Base-by-base conservation (phyloP, 768 basidiomycete genomes). In the Russula griseocarnosa region DNA sequence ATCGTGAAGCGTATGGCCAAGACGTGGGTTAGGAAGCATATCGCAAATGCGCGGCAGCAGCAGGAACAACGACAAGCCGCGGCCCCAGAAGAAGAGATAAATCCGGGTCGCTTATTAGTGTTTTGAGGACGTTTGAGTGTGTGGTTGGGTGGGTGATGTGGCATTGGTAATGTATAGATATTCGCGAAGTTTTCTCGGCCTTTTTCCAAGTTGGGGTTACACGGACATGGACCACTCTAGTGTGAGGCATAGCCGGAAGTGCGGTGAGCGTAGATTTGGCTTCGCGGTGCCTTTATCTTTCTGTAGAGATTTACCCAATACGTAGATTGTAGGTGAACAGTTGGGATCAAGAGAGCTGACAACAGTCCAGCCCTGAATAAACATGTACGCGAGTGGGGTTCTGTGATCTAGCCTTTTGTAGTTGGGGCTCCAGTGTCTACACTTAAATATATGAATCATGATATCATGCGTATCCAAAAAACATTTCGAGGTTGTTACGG, bases 1-100 rank as follows among this genome's bases (percentile, higher is more conserved):
- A 38, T 69, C 55, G 66, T 69, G 38, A 67, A 53, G 47, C 58
- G 56, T 18, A 22, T 30, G 57, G 59, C 58, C 40, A 64, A 58
- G 56, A 20, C 34, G 6, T 69, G 56, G 61, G 56, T 51, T 47
- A 58, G 49, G 66, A 62, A 40, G 14, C 60, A 1, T 3, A 32
- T 58, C 18, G 20, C 44, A 3, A 22, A 13, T 4, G 26, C n/a
- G 20, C 34, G 26, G 20, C 44, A 52, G n/a, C n/a, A n/a, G n/a
- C n/a, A n/a, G n/a, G n/a, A n/a, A n/a, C n/a, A n/a, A n/a, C n/a
- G n/a, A n/a, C n/a, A n/a, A 14, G 40, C 51, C 34, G 24, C 10
- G 32, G 3, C 26, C 3, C 28, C 2, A 30, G 30, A 5, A 5
- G n/a, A 42, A 30, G 46, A 11, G 14, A 44, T 56, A 47, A 38